Evolutionary conservation across 1,284 basidiomycete species (phyloP).

Genomic region (Paramarasmius palmivorus): DNA sequence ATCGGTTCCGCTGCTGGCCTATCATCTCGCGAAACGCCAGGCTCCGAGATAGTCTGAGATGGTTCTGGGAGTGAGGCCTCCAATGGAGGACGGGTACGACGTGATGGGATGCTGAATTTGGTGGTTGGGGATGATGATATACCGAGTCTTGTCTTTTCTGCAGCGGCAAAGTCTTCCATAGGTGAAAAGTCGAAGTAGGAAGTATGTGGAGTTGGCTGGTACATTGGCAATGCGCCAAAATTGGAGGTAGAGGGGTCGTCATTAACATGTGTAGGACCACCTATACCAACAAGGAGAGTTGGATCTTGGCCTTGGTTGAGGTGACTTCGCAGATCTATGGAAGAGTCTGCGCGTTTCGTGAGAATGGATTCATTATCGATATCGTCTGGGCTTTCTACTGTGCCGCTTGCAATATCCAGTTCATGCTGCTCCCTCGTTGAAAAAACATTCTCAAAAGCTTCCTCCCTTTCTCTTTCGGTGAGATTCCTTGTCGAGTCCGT

Average conservation of each 20-base stretch:
- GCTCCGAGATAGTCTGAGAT: background rate
- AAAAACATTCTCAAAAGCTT: slow-evolving; percentile 32
- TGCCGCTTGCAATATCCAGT: slow-evolving; percentile 40
- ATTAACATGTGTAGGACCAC: slow-evolving; percentile 17
- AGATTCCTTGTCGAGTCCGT: slow-evolving; percentile 25
- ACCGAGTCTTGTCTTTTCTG: slow-evolving; percentile 66
- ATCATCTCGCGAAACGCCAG: background rate
- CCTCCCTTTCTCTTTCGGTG: slow-evolving; percentile 18
- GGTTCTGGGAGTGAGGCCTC: background rate
- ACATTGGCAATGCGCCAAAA: slow-evolving; percentile 40
- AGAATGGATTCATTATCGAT: slow-evolving; percentile 23
- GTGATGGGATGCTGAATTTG: slow-evolving; percentile 14
- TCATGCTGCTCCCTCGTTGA: slow-evolving; percentile 48
- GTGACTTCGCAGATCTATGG: slow-evolving; percentile 29
- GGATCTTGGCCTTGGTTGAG: slow-evolving; percentile 49
- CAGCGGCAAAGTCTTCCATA: slow-evolving; percentile 80
- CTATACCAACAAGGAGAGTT: slow-evolving; percentile 36
- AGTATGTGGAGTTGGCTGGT: slow-evolving; percentile 37
- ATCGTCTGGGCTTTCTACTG: slow-evolving; percentile 18
- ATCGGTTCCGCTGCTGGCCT: too few relatives aligned
- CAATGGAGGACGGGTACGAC: background rate
- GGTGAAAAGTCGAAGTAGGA: slow-evolving; percentile 73
- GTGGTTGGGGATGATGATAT: slow-evolving; percentile 38
- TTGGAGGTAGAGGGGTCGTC: slow-evolving; percentile 34
- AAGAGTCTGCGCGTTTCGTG: slow-evolving; percentile 22